A percentile compares a stretch with the other conserved stretches of the same genome.
These are phyloP conservation scores for Ceriops decandra DNA, from an alignment of 345 rosid species.

Conservation along the genomic window DNA sequence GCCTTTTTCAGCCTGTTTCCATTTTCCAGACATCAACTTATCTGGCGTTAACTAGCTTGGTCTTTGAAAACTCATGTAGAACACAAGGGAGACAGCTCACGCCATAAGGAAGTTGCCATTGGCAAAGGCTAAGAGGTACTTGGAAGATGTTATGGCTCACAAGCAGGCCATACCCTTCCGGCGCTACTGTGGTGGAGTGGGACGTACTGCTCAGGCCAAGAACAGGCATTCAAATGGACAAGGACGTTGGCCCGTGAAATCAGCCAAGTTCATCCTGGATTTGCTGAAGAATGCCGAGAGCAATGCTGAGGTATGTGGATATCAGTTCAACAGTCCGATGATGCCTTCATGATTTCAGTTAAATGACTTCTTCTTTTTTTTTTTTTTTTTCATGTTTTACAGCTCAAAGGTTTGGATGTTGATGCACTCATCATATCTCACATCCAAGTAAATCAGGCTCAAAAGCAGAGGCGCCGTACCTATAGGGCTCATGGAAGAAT, in stretches of 20 bases:
- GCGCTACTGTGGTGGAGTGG: slow-evolving; percentile 91
- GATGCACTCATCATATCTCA: slow-evolving; percentile 77
- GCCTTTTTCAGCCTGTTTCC: not conserved
- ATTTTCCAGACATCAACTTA: not conserved
- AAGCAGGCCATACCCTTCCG: slow-evolving; percentile 98
- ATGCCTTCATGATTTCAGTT: not conserved
- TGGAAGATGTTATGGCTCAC: slow-evolving; percentile 95
- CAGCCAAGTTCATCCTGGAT: slow-evolving; percentile 83
- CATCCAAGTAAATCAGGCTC: slow-evolving; percentile 96
- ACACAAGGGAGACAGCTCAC: slow-evolving; percentile 90
- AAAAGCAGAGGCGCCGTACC: slow-evolving; percentile 88
- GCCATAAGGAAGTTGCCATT: slow-evolving; percentile 81
- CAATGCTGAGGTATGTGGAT: slow-evolving; percentile 68
- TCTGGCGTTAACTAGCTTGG: not conserved
- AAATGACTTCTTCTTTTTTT: too few relatives aligned
- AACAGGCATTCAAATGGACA: slow-evolving; percentile 95
- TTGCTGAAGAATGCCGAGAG: slow-evolving; percentile 95
- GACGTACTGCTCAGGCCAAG: slow-evolving; percentile 98
- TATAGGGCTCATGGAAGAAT: slow-evolving; percentile 98
- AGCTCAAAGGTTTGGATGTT: slow-evolving; percentile 98
- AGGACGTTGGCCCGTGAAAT: slow-evolving; percentile 94
- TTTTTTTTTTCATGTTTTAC: not conserved
- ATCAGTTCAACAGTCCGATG: not conserved
- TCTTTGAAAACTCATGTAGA: slow-evolving; percentile 30
- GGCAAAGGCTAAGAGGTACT: slow-evolving; percentile 86